These are phyloP conservation scores for Geranium incanum DNA, from an alignment of 441 rosid species.

Conservation along the genomic window DNA sequence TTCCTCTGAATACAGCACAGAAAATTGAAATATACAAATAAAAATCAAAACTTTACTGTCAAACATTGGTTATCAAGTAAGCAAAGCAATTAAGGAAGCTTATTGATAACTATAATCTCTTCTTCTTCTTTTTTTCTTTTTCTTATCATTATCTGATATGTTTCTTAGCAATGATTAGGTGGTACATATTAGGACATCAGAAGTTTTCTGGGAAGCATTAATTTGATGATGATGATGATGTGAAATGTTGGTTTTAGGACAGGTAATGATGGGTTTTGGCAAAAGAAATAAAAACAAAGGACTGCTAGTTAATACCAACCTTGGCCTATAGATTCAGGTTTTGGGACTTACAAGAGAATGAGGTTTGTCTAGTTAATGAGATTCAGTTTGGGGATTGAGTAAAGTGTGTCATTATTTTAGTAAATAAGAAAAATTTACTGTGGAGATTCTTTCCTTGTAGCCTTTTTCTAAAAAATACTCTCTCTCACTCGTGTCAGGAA, in stretches of 20 bases:
- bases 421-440: constrained; percentile 19
- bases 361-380: constrained; percentile 15
- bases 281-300: not conserved
- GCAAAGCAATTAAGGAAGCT: constrained; percentile 1
- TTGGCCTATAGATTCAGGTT: not conserved
- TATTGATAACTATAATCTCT: not conserved
- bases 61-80: not conserved
- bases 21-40: not conserved
- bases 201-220: constrained; percentile 22
- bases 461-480: constrained; percentile 21
- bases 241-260: constrained; percentile 17
- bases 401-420: constrained; percentile 28
- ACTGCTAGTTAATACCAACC: not conserved
- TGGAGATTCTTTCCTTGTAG: constrained; percentile 35
- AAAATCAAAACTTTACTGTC: not conserved
- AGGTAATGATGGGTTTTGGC: constrained; percentile 22
- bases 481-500: constrained; percentile 35
- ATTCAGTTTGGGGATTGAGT: constrained; percentile 40
- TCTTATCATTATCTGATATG: too few relatives aligned
- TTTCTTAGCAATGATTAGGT: constrained; percentile 5
- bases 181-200: constrained; percentile 15
- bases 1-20: constrained; percentile 65
- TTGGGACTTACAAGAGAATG: constrained; percentile 6
- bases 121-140: not conserved
- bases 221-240: constrained; percentile 21